These are phyloP conservation scores for Amanita thiersii DNA, from an alignment of 768 basidiomycete genomes.

Conservation along the genomic window DNA sequence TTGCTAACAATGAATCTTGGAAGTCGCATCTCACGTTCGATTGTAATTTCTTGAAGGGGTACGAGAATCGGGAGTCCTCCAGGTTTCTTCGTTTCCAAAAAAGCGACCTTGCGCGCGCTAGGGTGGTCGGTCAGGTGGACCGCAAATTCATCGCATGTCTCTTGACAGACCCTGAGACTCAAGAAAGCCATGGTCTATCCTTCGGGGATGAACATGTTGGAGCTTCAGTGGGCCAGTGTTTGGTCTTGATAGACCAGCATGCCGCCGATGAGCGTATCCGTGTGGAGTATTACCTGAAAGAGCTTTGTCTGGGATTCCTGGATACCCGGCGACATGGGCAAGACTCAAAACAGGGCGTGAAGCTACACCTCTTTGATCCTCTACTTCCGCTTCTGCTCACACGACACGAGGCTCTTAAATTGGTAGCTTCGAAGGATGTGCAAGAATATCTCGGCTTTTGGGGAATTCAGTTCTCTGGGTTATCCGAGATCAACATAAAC, in stretches of 20 bases:
- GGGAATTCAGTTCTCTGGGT: constrained; percentile 55
- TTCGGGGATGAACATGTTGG: constrained; percentile 8
- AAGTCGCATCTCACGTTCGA: neutral
- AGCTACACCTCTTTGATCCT: constrained; percentile 37
- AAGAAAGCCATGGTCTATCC: constrained; percentile 10
- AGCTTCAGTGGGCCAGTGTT: constrained; percentile 17
- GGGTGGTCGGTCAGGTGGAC: constrained; percentile 80
- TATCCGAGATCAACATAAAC: constrained; percentile 12
- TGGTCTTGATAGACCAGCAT: constrained; percentile 92
- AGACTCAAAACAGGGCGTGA: constrained; percentile 23
- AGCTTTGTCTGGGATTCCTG: constrained; percentile 66
- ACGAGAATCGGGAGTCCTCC: neutral
- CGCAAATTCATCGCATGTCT: constrained; percentile 83
- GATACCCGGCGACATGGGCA: constrained; percentile 24
- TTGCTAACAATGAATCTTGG: neutral
- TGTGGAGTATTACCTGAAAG: constrained; percentile 74
- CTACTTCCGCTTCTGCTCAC: constrained; percentile 59
- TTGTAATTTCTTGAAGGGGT: constrained; percentile 7
- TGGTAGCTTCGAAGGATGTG: constrained; percentile 32
- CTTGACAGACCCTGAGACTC: constrained; percentile 22
- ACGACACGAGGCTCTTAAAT: constrained; percentile 46
- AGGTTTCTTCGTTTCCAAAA: constrained; percentile 17
- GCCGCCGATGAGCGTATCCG: constrained; percentile 96
- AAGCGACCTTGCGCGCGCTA: constrained; percentile 46
- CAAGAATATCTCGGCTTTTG: constrained; percentile 50